These are phyloP conservation scores for Exophiala oligosperma DNA, from an alignment of 2,329 filamentous ascomycete genomes.

Conservation along the genomic window DNA sequence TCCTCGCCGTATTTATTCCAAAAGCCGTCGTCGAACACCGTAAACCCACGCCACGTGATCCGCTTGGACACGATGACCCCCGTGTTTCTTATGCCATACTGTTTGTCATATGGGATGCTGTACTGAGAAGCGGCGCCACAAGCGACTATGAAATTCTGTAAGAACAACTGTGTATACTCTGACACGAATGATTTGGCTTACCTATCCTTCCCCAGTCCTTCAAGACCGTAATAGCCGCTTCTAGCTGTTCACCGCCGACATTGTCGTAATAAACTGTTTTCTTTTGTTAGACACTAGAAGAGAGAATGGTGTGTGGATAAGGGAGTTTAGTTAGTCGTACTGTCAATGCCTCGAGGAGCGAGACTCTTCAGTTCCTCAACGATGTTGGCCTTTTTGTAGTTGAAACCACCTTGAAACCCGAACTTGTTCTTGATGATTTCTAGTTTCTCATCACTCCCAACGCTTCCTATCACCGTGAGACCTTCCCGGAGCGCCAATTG, in stretches of 20 bases:
- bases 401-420: conserved; percentile 72
- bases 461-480: conserved; percentile 75
- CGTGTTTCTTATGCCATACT: too few species aligned
- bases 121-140: too few species aligned
- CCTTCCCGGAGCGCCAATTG: conserved; percentile 81
- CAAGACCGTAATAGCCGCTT: conserved; percentile 61
- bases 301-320: too few species aligned
- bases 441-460: conserved; percentile 78
- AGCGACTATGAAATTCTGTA: too few species aligned
- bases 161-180: too few species aligned
- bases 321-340: too few species aligned
- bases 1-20: too few species aligned
- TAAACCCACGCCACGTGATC: too few species aligned
- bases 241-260: conserved; percentile 62
- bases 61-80: too few species aligned
- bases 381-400: conserved; percentile 80
- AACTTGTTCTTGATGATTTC: conserved; percentile 70
- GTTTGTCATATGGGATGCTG: too few species aligned
- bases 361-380: conserved; percentile 67
- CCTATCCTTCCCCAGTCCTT: conserved; percentile 67
- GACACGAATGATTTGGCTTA: conserved; percentile 28
- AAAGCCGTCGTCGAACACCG: too few species aligned
- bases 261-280: conserved; percentile 70
- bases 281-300: too few species aligned
- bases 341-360: conserved; percentile 76